phyloP scores from a whole-genome alignment of 1,284 basidiomycete species.

The Termitomyces sp. region DNA sequence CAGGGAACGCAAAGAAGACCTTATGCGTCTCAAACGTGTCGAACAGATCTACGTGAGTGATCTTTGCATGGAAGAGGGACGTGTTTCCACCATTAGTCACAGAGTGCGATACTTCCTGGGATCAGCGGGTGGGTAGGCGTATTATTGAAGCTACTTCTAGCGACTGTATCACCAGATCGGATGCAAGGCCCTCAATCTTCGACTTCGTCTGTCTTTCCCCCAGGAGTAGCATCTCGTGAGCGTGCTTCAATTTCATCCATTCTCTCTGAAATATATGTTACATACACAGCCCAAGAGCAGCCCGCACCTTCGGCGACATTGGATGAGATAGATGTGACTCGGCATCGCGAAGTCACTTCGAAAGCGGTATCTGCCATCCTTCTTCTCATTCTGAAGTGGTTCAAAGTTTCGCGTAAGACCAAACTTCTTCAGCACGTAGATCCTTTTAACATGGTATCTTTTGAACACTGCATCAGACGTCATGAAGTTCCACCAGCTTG shows the following conservation, averaged over 20 bases:
- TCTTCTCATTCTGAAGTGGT: slow-evolving; percentile 92
- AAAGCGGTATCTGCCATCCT: slow-evolving; percentile 97
- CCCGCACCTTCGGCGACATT: slow-evolving; percentile 68
- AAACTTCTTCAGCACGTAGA: background rate
- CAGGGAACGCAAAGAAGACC: slow-evolving; percentile 68
- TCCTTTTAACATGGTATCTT: slow-evolving; percentile 4
- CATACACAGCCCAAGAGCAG: slow-evolving; percentile 50
- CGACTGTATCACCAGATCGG: slow-evolving; percentile 80
- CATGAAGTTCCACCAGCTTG: slow-evolving; percentile 98
- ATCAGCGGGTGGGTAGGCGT: slow-evolving; percentile 87
- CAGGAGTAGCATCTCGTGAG: slow-evolving; percentile 66
- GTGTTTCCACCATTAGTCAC: background rate
- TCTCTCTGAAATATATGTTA: background rate
- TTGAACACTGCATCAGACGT: slow-evolving; percentile 53
- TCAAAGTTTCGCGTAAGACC: slow-evolving; percentile 90
- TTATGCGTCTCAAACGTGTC: slow-evolving; percentile 81
- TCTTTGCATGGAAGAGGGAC: background rate
- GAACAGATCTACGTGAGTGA: slow-evolving; percentile 84
- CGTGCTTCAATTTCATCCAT: slow-evolving; percentile 2
- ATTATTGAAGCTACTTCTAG: slow-evolving; percentile 81
- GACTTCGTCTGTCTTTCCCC: slow-evolving; percentile 61
- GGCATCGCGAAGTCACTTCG: slow-evolving; percentile 96
- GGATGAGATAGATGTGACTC: slow-evolving; percentile 93
- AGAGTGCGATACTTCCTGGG: slow-evolving; percentile 77
- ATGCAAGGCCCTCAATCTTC: slow-evolving; percentile 56